phyloP scores from a whole-genome alignment of 768 basidiomycete genomes.

The Kwoniella dendrophila region DNA sequence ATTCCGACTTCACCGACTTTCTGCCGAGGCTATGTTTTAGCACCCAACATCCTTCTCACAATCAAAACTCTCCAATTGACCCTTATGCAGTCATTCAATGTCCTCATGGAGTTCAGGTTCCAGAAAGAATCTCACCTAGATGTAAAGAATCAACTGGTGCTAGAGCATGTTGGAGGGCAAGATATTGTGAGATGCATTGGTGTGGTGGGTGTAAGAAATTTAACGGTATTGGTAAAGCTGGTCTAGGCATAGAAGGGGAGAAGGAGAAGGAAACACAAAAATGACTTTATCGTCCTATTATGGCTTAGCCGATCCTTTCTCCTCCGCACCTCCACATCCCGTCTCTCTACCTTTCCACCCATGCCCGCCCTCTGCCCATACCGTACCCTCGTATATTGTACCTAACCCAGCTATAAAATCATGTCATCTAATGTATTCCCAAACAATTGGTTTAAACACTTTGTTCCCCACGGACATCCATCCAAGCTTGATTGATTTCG shows the following conservation, averaged over 20 bases:
- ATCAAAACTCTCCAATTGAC: not conserved
- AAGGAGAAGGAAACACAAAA: too few species aligned
- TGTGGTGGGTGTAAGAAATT: constrained; percentile 16
- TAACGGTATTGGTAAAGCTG: constrained; percentile 7
- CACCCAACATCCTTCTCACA: constrained; percentile 11
- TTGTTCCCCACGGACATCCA: constrained; percentile 7
- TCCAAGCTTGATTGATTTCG: not conserved
- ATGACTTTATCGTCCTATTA: too few species aligned
- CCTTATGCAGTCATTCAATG: constrained; percentile 13
- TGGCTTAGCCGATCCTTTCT: too few species aligned
- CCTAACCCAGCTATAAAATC: too few species aligned
- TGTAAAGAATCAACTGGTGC: constrained; percentile 4
- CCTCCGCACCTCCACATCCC: too few species aligned
- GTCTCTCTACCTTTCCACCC: too few species aligned
- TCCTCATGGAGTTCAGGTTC: not conserved
- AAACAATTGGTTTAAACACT: constrained; percentile 2
- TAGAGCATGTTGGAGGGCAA: constrained; percentile 11
- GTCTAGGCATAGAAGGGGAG: too few species aligned
- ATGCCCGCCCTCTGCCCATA: too few species aligned
- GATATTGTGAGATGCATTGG: constrained; percentile 20
- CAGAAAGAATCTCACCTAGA: not conserved
- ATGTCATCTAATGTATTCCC: too few species aligned
- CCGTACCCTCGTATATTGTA: too few species aligned
- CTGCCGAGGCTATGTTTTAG: constrained; percentile 13
- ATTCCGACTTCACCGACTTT: constrained; percentile 3